phyloP scores from a whole-genome alignment of 768 basidiomycete species.

The Lactarius quietus region DNA sequence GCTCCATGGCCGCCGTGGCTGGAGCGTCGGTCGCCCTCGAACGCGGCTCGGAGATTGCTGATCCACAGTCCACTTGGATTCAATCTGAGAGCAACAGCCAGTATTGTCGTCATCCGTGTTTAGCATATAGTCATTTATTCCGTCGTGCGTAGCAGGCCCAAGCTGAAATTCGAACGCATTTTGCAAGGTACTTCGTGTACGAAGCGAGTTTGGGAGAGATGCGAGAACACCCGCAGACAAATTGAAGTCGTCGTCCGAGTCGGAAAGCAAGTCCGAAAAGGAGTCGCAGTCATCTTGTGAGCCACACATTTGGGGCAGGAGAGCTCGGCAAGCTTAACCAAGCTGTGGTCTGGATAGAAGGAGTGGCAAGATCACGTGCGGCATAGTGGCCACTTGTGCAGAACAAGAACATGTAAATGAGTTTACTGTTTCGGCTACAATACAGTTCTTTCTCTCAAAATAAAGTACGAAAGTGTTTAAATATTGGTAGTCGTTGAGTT shows the following conservation, averaged over 20 bases:
- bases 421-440: background rate
- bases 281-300: background rate
- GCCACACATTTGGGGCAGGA: constrained; percentile 2
- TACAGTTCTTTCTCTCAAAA: background rate
- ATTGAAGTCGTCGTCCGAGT: background rate
- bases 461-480: no score
- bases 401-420: background rate
- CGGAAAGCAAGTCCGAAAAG: constrained; percentile 7
- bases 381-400: background rate
- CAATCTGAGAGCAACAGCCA: background rate
- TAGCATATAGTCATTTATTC: constrained; percentile 1
- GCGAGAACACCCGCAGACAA: background rate
- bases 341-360: background rate
- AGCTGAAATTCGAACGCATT: background rate
- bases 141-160: background rate
- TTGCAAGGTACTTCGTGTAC: background rate
- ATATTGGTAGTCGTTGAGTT: no score
- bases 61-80: background rate
- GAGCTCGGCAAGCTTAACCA: background rate
- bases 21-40: background rate
- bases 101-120: constrained; percentile 2
- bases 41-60: background rate
- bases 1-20: background rate
- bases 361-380: background rate
- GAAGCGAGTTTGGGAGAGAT: background rate